Evolutionary conservation across 164 flowering plant genomes (phyloP).

Genomic region (Kalanchoe fedtschenkoi): DNA sequence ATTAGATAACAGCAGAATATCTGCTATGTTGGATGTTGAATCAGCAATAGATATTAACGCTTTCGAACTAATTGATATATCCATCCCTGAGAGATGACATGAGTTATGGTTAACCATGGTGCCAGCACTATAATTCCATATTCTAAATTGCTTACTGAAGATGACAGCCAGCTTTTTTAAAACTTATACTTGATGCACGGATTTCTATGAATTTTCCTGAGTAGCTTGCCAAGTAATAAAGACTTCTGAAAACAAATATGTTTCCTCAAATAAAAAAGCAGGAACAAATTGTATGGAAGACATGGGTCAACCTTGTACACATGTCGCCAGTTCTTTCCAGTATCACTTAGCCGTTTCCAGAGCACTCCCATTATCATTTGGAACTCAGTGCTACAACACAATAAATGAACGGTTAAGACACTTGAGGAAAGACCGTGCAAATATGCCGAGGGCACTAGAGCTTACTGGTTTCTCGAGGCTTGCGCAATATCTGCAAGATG

Average conservation of each 20-base stretch:
- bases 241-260: background rate
- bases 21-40: too few relatives aligned
- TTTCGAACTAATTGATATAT: background rate
- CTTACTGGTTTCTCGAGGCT: constrained; percentile 86
- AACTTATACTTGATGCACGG: too few relatives aligned
- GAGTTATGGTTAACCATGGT: too few relatives aligned
- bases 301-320: constrained; percentile 70
- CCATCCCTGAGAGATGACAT: background rate
- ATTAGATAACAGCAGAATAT: too few relatives aligned
- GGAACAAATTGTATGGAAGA: background rate
- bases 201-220: too few relatives aligned
- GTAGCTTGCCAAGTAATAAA: too few relatives aligned
- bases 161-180: too few relatives aligned
- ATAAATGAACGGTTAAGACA: constrained; percentile 5
- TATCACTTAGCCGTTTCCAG: constrained; percentile 91
- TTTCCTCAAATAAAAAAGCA: background rate
- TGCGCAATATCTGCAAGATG: constrained; percentile 92
- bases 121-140: too few relatives aligned
- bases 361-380: constrained; percentile 89
- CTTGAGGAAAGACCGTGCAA: background rate
- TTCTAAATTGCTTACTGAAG: too few relatives aligned
- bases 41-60: too few relatives aligned
- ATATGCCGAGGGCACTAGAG: background rate
- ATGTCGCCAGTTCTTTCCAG: constrained; percentile 99
- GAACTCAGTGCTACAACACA: constrained; percentile 67